These are phyloP conservation scores for Microstegium vimineum DNA, from an alignment of 176 grass and related monocot genomes.

Conservation along the genomic window DNA sequence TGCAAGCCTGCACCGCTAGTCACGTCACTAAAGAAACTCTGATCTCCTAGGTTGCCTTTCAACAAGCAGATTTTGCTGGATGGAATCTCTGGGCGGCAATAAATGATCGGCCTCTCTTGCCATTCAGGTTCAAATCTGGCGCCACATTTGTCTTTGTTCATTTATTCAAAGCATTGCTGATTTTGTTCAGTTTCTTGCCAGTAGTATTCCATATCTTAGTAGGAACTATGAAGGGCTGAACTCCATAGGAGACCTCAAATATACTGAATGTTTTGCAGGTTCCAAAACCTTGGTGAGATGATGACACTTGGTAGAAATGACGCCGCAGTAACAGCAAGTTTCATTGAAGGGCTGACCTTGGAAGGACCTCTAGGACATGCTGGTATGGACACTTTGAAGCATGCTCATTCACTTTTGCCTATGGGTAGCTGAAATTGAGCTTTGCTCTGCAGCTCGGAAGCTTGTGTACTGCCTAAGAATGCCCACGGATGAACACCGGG, in stretches of 20 bases:
- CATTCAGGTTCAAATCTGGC: constrained; percentile 61
- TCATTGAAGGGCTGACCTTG: constrained; percentile 88
- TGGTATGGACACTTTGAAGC: constrained; percentile 33
- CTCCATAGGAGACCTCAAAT: background rate
- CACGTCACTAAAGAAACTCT: background rate
- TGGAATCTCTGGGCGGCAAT: constrained; percentile 98
- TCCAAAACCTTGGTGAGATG: constrained; percentile 98
- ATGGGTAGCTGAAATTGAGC: background rate
- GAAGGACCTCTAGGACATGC: constrained; percentile 90
- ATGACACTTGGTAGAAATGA: constrained; percentile 91
- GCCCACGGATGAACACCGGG: constrained; percentile 84
- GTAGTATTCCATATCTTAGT: background rate
- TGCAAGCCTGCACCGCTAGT: background rate
- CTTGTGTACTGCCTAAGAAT: constrained; percentile 83
- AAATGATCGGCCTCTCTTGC: constrained; percentile 79
- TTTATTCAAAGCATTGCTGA: background rate
- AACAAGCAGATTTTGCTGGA: constrained; percentile 89
- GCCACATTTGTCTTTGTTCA: background rate
- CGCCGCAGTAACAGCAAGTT: constrained; percentile 70
- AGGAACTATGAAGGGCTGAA: background rate
- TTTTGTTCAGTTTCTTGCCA: background rate
- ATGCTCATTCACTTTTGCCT: background rate
- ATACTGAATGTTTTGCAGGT: constrained; percentile 43
- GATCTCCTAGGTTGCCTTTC: constrained; percentile 78
- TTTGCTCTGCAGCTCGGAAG: constrained; percentile 66